Percentiles rank a stretch among this genome's conserved stretches.
These are phyloP conservation scores for Thielaviopsis punctulata DNA, from an alignment of 2,329 filamentous ascomycete genomes.

Conservation along the genomic window DNA sequence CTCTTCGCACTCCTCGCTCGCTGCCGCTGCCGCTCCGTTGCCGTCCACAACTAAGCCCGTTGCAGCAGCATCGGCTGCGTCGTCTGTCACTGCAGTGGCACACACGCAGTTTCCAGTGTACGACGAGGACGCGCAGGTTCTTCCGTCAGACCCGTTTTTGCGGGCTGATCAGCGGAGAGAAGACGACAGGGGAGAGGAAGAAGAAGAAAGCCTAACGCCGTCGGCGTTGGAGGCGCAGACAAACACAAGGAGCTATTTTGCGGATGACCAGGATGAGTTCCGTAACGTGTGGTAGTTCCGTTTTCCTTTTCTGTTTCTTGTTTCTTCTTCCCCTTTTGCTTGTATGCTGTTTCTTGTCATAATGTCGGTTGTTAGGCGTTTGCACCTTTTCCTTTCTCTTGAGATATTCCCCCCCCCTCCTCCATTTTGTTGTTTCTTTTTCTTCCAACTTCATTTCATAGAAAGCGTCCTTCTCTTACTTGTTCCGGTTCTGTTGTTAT, in stretches of 20 bases:
- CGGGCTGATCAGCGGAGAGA: slow-evolving; percentile 1
- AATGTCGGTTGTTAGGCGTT: not conserved
- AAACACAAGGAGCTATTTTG: slow-evolving; percentile 18
- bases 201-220: not conserved
- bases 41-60: not conserved
- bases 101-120: not conserved
- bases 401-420: too few species aligned
- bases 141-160: slow-evolving; percentile 7
- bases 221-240: not conserved
- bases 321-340: not conserved
- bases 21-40: not conserved
- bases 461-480: not conserved
- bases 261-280: slow-evolving; percentile 27
- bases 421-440: not conserved
- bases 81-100: not conserved
- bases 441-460: not conserved
- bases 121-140: not conserved
- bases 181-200: not conserved
- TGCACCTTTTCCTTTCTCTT: too few species aligned
- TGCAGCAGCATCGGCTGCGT: not conserved
- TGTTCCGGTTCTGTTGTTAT: not conserved
- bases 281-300: slow-evolving; percentile 27
- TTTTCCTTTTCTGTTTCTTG: not conserved
- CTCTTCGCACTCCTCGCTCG: not conserved
- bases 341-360: not conserved